Conservation (phyloP, 257 asterid species). For the Lycium ferocissimum region DNA sequence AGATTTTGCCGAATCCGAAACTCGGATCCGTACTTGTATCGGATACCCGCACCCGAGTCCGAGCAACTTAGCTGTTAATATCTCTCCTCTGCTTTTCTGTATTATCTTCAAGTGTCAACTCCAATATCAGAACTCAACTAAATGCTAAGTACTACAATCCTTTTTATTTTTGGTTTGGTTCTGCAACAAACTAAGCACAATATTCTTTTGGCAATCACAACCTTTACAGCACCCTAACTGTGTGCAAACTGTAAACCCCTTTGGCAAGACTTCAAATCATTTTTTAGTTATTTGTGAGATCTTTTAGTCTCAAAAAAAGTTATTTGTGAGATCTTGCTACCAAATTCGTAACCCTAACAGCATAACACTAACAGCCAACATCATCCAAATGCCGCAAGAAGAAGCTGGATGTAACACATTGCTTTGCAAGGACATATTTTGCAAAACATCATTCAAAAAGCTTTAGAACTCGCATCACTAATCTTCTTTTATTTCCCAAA, state of each 20-base stretch:
- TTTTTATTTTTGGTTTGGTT: not conserved
- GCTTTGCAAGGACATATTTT: constrained; percentile 1
- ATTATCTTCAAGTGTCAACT: not conserved
- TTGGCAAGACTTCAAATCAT: not conserved
- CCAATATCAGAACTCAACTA: constrained; percentile 4
- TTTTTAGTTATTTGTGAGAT: constrained; percentile 20
- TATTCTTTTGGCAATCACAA: constrained; percentile 3
- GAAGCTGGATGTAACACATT: constrained; percentile 9
- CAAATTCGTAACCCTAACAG: not conserved
- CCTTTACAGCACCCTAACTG: not conserved
- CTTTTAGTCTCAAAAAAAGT: no score
- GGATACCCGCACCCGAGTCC: no score
- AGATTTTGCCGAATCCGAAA: no score
- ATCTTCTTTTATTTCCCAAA: not conserved
- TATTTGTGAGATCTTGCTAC: not conserved
- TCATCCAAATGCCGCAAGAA: constrained; percentile 6
- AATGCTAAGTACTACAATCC: not conserved
- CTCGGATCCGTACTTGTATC: no score
- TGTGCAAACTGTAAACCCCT: constrained; percentile 15
- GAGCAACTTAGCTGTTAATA: not conserved
- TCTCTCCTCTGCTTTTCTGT: not conserved
- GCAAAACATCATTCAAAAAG: not conserved
- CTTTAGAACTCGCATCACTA: not conserved
- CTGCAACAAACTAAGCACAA: constrained; percentile 8
- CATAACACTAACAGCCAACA: constrained; percentile 26